Evolutionary conservation across 2,329 filamentous ascomycete species (phyloP).

Genomic region (Colletotrichum australisinense): DNA sequence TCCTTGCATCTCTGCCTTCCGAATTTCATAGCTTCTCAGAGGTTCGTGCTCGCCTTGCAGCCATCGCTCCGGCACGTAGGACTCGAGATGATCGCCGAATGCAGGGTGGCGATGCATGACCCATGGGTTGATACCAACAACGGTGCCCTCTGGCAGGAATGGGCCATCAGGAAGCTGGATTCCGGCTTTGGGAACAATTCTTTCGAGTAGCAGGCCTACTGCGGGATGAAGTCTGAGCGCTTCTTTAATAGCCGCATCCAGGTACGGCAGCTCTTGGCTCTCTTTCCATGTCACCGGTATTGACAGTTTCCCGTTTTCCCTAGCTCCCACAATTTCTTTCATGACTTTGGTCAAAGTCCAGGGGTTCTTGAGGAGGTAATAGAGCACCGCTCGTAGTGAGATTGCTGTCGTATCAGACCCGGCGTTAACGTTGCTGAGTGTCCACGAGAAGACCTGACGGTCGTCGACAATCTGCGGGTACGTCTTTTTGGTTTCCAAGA

Average conservation of each 20-base stretch:
- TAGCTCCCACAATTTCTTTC: background rate
- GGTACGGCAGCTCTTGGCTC: constrained; percentile 3
- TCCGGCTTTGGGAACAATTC: background rate
- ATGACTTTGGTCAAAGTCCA: constrained; percentile 38
- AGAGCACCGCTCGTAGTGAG: constrained; percentile 50
- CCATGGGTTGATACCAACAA: constrained; percentile 11
- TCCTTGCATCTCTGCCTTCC: constrained; percentile 39
- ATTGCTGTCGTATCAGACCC: constrained; percentile 51
- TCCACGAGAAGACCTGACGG: constrained; percentile 34
- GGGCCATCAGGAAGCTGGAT: background rate
- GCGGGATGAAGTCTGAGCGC: constrained; percentile 13
- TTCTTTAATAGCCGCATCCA: constrained; percentile 5
- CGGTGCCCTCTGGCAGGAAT: background rate
- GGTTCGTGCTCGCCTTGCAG: background rate
- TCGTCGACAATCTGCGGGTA: constrained; percentile 50
- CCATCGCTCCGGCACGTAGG: constrained; percentile 11
- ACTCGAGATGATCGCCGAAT: background rate
- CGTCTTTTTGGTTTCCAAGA: constrained; percentile 46
- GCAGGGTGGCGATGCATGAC: constrained; percentile 9
- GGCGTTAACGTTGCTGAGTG: constrained; percentile 45
- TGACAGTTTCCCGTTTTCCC: background rate
- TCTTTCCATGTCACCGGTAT: constrained; percentile 10
- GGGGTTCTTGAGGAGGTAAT: constrained; percentile 50
- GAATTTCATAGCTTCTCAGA: background rate
- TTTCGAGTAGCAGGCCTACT: background rate